These are phyloP conservation scores for Peniophora sp. DNA, from an alignment of 1,284 basidiomycete genomes.

Conservation along the genomic window DNA sequence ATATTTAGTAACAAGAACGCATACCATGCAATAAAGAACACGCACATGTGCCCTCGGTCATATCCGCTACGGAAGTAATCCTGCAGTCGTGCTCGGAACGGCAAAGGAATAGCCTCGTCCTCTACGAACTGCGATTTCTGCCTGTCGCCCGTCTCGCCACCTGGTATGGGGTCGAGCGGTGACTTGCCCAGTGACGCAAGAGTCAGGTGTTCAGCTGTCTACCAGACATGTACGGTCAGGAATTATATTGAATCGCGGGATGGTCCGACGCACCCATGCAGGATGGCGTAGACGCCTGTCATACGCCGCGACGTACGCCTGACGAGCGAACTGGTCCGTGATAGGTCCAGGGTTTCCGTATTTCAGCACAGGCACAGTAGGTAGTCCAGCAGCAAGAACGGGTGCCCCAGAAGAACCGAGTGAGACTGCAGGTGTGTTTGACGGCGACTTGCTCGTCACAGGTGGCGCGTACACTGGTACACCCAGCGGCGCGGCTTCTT, in stretches of 20 bases:
- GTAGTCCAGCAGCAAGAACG: conserved; percentile 7
- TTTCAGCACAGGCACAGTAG: conserved; percentile 40
- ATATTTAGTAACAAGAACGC: neutral
- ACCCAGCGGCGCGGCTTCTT: conserved; percentile 2
- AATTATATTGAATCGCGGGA: neutral
- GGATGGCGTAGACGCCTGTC: conserved; percentile 89
- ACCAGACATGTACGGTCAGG: neutral
- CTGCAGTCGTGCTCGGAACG: conserved; percentile 80
- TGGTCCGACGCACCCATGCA: conserved; percentile 68
- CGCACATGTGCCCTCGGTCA: conserved; percentile 93
- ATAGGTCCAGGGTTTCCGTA: conserved; percentile 81
- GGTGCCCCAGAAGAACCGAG: no score
- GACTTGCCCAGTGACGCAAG: conserved; percentile 63
- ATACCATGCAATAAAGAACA: conserved; percentile 7
- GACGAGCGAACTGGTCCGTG: conserved; percentile 70
- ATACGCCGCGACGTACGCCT: conserved; percentile 85
- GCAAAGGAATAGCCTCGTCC: conserved; percentile 69
- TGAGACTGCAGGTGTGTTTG: no score
- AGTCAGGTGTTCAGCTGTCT: conserved; percentile 93
- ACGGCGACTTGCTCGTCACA: neutral
- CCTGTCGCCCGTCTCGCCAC: conserved; percentile 51
- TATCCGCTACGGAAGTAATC: conserved; percentile 96
- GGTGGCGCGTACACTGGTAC: conserved; percentile 3
- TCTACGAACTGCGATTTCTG: conserved; percentile 81
- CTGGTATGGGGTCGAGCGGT: conserved; percentile 20